Conservation (phyloP, 176 grass and related monocot genomes). For the Cocos nucifera region DNA sequence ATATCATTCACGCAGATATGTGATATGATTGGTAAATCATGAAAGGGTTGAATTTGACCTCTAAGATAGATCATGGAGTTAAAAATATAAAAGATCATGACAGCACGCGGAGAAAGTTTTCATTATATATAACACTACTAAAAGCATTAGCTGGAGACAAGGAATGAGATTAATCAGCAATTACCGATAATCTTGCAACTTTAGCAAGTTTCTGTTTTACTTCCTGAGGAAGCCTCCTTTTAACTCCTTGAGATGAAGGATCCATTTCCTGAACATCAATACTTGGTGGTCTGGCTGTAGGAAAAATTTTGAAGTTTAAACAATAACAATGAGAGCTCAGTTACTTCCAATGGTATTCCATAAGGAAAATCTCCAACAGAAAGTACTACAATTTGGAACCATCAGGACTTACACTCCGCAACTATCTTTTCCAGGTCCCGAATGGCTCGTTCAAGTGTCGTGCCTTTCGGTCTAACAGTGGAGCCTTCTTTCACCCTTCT, state of each 20-base stretch:
- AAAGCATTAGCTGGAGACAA: not conserved
- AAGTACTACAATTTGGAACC: conserved; percentile 1
- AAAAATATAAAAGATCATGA: too few relatives aligned
- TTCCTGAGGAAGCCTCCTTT: conserved; percentile 85
- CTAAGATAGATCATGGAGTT: too few relatives aligned
- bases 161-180: conserved; percentile 21
- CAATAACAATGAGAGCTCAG: conserved; percentile 16
- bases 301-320: conserved; percentile 23
- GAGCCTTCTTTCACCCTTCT: conserved; percentile 57
- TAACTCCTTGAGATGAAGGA: conserved; percentile 57
- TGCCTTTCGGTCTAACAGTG: conserved; percentile 79
- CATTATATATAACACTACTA: not conserved
- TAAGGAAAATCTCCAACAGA: conserved; percentile 12
- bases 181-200: conserved; percentile 98
- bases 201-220: conserved; percentile 93
- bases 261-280: conserved; percentile 75
- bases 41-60: too few relatives aligned
- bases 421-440: conserved; percentile 83
- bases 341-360: conserved; percentile 14
- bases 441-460: conserved; percentile 90
- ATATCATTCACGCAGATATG: too few relatives aligned
- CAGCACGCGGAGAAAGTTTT: too few relatives aligned
- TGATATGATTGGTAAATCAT: too few relatives aligned
- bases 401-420: conserved; percentile 60
- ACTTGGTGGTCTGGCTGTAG: conserved; percentile 59